Conservation (phyloP, 2,329 filamentous ascomycete genomes). For the Podosphaera leucotricha region DNA sequence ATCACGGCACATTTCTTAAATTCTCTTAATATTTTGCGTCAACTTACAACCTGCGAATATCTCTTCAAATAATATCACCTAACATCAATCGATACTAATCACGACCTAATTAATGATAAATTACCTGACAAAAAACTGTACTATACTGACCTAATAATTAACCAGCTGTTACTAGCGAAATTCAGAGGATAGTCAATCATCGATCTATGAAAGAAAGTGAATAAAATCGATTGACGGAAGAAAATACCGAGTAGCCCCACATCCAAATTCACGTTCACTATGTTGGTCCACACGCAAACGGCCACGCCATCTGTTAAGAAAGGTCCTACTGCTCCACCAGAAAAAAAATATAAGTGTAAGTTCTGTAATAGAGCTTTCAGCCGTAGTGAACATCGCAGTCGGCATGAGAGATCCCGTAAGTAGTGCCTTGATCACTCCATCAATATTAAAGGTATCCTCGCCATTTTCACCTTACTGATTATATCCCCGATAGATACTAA, state of each 20-base stretch:
- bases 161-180: background rate
- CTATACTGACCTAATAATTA: background rate
- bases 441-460: conserved; percentile 2
- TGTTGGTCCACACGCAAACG: conserved; percentile 30
- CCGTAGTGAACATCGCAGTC: conserved; percentile 84
- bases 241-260: conserved; percentile 11
- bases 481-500: conserved; percentile 56
- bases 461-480: conserved; percentile 1
- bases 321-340: conserved; percentile 39
- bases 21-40: background rate
- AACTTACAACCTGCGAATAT: background rate
- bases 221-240: conserved; percentile 1
- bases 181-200: conserved; percentile 15
- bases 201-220: conserved; percentile 12
- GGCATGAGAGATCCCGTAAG: conserved; percentile 96
- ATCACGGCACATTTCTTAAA: background rate
- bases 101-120: background rate
- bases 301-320: conserved; percentile 43
- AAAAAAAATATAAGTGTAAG: conserved; percentile 99
- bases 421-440: conserved; percentile 17
- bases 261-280: conserved; percentile 37
- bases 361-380: conserved; percentile 97
- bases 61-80: background rate
- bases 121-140: background rate
- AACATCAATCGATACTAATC: background rate